A percentile compares a stretch with the other conserved stretches of the same genome.
phyloP scores from a whole-genome alignment of 495 filamentous ascomycete species.

The Elasticomyces elasticus region DNA sequence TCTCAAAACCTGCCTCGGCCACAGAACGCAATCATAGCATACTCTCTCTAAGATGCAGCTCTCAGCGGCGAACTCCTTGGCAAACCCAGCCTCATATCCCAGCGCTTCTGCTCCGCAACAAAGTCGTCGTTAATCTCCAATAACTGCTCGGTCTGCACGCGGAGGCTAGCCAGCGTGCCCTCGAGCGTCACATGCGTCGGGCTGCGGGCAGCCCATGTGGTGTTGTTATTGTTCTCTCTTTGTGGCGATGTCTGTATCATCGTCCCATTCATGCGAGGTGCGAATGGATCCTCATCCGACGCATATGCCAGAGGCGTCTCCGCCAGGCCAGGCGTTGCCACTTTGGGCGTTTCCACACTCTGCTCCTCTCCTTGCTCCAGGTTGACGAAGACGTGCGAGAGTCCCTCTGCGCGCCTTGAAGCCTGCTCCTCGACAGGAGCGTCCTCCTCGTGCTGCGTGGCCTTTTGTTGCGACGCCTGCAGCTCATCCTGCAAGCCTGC shows the following conservation, averaged over 20 bases:
- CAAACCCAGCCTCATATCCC: background rate
- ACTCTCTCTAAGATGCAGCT: conserved; percentile 4
- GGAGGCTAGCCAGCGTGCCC: conserved; percentile 18
- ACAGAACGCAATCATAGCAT: background rate
- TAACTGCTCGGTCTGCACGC: conserved; percentile 20
- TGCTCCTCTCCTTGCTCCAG: background rate
- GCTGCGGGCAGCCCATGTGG: background rate
- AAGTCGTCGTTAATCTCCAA: conserved; percentile 22
- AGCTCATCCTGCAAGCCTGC: too few species aligned
- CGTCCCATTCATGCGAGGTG: background rate
- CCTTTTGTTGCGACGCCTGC: too few species aligned
- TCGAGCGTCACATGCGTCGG: conserved; percentile 11
- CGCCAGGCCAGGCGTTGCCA: background rate
- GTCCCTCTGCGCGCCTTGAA: conserved; percentile 6
- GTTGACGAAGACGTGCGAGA: conserved; percentile 13
- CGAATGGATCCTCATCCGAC: conserved; percentile 7
- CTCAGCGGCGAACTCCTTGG: conserved; percentile 4
- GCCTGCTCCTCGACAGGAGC: conserved; percentile 7
- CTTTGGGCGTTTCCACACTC: background rate
- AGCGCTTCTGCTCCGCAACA: conserved; percentile 12
- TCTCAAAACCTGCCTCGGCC: background rate
- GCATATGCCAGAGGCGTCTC: conserved; percentile 17
- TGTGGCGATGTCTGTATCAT: background rate
- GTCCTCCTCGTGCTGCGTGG: conserved; percentile 4
- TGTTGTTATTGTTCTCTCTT: background rate